phyloP scores from a whole-genome alignment of 1,284 basidiomycete genomes.

The Baeospora myosura region DNA sequence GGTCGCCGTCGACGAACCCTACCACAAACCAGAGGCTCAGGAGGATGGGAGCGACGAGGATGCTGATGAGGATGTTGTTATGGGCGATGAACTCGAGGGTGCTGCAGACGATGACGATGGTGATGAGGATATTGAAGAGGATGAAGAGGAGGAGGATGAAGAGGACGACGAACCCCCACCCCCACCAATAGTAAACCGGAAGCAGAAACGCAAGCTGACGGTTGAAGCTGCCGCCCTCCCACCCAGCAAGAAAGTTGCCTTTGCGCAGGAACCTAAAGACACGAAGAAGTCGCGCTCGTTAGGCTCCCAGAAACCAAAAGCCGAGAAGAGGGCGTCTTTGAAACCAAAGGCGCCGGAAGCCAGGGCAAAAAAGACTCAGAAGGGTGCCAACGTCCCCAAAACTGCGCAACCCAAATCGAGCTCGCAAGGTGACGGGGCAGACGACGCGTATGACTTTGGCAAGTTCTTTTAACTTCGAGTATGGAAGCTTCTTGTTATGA shows the following conservation, averaged over 20 bases:
- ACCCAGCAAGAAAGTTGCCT: slow-evolving; percentile 46
- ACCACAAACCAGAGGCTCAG: slow-evolving; percentile 2
- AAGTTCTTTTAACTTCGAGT: slow-evolving; percentile 48
- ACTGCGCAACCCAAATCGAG: slow-evolving; percentile 6
- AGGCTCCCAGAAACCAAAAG: slow-evolving; percentile 5
- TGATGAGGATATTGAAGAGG: slow-evolving; percentile 14
- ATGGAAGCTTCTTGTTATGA: not conserved
- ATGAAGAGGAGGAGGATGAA: slow-evolving; percentile 11
- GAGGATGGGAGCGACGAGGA: slow-evolving; percentile 20
- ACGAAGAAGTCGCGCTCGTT: not conserved
- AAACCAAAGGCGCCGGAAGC: slow-evolving; percentile 19
- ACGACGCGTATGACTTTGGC: slow-evolving; percentile 46
- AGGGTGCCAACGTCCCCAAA: slow-evolving; percentile 13
- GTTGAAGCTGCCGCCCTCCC: slow-evolving; percentile 20
- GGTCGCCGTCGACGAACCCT: slow-evolving; percentile 49
- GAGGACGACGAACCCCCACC: slow-evolving; percentile 20
- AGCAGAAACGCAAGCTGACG: slow-evolving; percentile 45
- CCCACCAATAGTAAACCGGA: slow-evolving; percentile 38
- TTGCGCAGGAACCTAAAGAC: slow-evolving; percentile 15
- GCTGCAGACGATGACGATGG: slow-evolving; percentile 18
- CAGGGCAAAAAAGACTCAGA: slow-evolving; percentile 23
- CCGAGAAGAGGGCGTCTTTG: slow-evolving; percentile 16
- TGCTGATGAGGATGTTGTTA: slow-evolving; percentile 25
- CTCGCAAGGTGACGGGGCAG: slow-evolving; percentile 16
- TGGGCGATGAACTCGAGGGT: slow-evolving; percentile 16